These are phyloP conservation scores for Fomitopsis pulvina DNA, from an alignment of 768 basidiomycete species.

Conservation along the genomic window DNA sequence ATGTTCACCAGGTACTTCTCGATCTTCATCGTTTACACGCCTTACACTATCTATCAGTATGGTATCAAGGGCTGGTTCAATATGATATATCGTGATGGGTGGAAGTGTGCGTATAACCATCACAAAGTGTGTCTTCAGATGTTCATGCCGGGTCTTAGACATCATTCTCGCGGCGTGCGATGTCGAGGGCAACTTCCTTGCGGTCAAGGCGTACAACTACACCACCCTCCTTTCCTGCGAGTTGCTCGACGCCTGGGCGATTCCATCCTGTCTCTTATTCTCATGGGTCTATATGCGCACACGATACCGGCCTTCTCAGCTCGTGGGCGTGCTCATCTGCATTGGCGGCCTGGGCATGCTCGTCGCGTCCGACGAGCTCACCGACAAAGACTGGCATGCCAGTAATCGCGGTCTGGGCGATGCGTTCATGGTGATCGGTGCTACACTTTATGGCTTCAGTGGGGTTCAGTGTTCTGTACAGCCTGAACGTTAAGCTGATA, in stretches of 20 bases:
- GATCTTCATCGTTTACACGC: slow-evolving; percentile 70
- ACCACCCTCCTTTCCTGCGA: slow-evolving; percentile 85
- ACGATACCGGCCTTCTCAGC: slow-evolving; percentile 78
- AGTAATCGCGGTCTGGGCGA: slow-evolving; percentile 68
- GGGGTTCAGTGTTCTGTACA: background rate
- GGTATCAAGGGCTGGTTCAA: slow-evolving; percentile 82
- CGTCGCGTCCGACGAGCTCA: slow-evolving; percentile 72
- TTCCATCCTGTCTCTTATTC: slow-evolving; percentile 80
- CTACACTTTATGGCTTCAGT: slow-evolving; percentile 85
- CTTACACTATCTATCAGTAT: slow-evolving; percentile 86
- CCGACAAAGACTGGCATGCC: slow-evolving; percentile 68
- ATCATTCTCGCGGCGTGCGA: slow-evolving; percentile 73
- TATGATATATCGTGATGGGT: slow-evolving; percentile 68
- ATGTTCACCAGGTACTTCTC: slow-evolving; percentile 70
- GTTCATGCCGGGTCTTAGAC: slow-evolving; percentile 35
- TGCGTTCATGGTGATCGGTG: slow-evolving; percentile 81
- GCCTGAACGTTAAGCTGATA: background rate
- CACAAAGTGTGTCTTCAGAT: background rate
- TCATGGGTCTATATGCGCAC: slow-evolving; percentile 79
- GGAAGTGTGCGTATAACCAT: slow-evolving; percentile 61
- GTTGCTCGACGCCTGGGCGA: slow-evolving; percentile 93
- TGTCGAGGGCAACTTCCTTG: slow-evolving; percentile 85
- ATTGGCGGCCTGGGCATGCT: slow-evolving; percentile 73
- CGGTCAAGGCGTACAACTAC: slow-evolving; percentile 82
- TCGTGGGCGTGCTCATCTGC: slow-evolving; percentile 69